Base-by-base conservation (phyloP, 1,284 basidiomycete genomes). In the Phlebopus sp. region DNA sequence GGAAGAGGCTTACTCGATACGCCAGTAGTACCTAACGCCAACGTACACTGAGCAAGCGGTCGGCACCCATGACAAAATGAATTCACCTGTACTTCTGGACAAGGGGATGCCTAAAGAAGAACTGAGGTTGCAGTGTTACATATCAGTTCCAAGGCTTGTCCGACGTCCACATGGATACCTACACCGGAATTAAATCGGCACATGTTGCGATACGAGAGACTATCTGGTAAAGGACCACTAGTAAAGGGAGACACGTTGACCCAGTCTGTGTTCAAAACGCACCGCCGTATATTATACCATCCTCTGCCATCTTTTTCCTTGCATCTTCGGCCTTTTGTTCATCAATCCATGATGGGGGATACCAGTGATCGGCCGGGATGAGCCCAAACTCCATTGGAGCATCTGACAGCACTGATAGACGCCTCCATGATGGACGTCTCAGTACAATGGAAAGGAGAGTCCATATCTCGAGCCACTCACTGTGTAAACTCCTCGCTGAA, bases 111-210 rank as follows among this genome's bases (percentile, higher is more conserved):
- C 80, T 75, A 69, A 83, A 92, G 72, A 92, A 90, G 71, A 84
- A 89, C 84, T 87, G 53, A 1, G 21, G 21, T 49, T 17, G 38
- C 35, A 8, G 23, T 7, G 41, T 32, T 34, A 3, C 27, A 8
- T 29, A 29, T 29, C 35, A 39, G 34, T 43, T n/a, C 1, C 6
- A 11, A 41, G 6, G 35, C 42, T 27, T 38, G 35, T 23, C 50
- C 18, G 46, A 19, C 30, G 34, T 39, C 14, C 4, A 29, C 7
- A 4, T 4, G 7, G 19, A 23, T 14, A 64, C 86, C 66, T 66
- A 89, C 88, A 23, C 90, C 89, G 23, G 86, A 87, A 60, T 92
- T 88, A 71, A 87, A 93, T 25, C 91, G 78, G 66, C 89, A 92
- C 87, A 91, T 82, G 55, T 85, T 84, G 18, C 82, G 74, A 57